Conservation (phyloP, 2,329 filamentous ascomycete genomes). For the Metarhizium rileyi region DNA sequence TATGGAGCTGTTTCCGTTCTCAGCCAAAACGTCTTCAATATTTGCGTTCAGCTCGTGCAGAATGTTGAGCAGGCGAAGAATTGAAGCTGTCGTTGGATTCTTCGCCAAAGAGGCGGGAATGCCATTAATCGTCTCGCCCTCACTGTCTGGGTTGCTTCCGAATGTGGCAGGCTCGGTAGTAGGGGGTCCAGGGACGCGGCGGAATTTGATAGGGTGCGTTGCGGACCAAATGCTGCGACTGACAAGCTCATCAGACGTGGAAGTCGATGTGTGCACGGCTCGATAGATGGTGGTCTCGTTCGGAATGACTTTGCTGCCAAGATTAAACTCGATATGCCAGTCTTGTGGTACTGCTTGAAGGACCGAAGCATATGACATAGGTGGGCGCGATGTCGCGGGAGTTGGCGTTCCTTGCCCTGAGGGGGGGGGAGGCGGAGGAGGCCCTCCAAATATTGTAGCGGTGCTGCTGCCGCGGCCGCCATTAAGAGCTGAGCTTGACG, state of each 20-base stretch:
- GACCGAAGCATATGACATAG: constrained; percentile 76
- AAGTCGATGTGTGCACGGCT: constrained; percentile 63
- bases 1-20: constrained; percentile 56
- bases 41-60: constrained; percentile 90
- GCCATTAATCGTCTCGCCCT: constrained; percentile 45
- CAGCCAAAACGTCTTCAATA: constrained; percentile 78
- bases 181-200: constrained; percentile 72
- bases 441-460: constrained; percentile 7
- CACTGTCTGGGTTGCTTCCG: constrained; percentile 34
- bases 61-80: constrained; percentile 79
- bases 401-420: constrained; percentile 35
- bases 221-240: constrained; percentile 80
- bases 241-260: constrained; percentile 49
- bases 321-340: constrained; percentile 94
- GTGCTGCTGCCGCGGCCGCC: constrained; percentile 29
- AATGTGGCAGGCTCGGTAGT: constrained; percentile 61
- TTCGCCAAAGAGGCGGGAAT: constrained; percentile 75
- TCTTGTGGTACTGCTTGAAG: constrained; percentile 75
- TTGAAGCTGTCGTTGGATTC: constrained; percentile 75
- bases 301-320: constrained; percentile 72
- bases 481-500: constrained; percentile 39
- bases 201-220: constrained; percentile 86
- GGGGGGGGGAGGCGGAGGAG: constrained; percentile 3
- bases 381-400: constrained; percentile 41
- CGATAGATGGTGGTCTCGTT: constrained; percentile 95